Base-by-base conservation (phyloP, 257 asterid genomes). In the Avicennia marina region DNA sequence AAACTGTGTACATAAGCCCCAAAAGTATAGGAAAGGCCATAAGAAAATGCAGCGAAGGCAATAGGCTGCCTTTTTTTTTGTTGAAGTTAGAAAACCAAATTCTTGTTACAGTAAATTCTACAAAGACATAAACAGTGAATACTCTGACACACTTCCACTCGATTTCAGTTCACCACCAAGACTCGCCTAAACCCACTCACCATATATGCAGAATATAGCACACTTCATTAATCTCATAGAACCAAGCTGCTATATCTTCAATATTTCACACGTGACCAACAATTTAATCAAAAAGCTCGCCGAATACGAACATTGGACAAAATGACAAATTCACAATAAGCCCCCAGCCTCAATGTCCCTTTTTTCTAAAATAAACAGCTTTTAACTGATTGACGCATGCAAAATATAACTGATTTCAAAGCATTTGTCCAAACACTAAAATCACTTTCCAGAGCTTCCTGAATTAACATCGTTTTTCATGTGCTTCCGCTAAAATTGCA, bases 1-100 rank as follows among this genome's bases (percentile, higher is more conserved):
- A 13, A 67, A 54, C 85, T 81, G 68, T 39, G 45, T 17, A 29
- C 49, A 53, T 10, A 62, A 49, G 16, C 29, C 58, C 53, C 27
- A 44, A 22, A 57, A 45, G 25, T 41, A 44, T 58, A 36, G 25
- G 33, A 27, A 49, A 41, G 3, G 8, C 8, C 1, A 11, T 11
- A 2, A 11, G 7, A 25, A 6, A 19, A 53, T 1, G 18, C 0
- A 7, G 2, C 38, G 32, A 32, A n/a, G 34, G 45, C 36, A 48
- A 46, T n/a, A n/a, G n/a, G n/a, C n/a, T n/a, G n/a, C n/a, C n/a
- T n/a, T n/a, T n/a, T n/a, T n/a, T n/a, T n/a, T n/a, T n/a, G n/a
- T n/a, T n/a, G n/a, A n/a, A n/a, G 39, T 20, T 26, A 15, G 20
- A 27, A 21, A 40, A 20, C 60, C 60, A 29, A 48, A 66, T 16